Evolutionary conservation across 352 stramenopile genomes (phyloP).

Genomic region (Pythium myriotylum): DNA sequence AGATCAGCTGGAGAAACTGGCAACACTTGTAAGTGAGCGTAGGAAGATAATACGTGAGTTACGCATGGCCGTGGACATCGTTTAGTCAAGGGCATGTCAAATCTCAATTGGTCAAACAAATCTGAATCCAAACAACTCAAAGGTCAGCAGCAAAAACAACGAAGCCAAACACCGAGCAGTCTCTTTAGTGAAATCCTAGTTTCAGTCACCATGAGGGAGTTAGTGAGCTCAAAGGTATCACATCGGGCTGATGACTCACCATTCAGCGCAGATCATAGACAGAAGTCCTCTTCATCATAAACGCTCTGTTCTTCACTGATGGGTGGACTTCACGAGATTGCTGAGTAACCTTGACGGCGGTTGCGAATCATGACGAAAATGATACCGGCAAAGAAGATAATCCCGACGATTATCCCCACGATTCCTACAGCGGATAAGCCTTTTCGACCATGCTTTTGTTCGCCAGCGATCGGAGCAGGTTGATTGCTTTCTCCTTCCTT

Average conservation of each 20-base stretch:
- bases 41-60: background rate
- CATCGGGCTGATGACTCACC: too few relatives aligned
- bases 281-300: constrained; percentile 18
- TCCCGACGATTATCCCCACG: constrained; percentile 48
- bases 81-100: background rate
- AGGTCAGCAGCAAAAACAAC: background rate
- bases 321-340: constrained; percentile 32
- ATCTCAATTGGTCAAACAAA: constrained; percentile 8
- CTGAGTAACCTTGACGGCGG: constrained; percentile 48
- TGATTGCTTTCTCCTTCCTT: constrained; percentile 6
- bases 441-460: constrained; percentile 21
- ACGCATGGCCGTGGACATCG: background rate
- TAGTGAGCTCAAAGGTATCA: too few relatives aligned
- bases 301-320: background rate
- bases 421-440: constrained; percentile 35
- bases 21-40: background rate
- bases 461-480: constrained; percentile 23
- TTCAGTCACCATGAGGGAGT: background rate
- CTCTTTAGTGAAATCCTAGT: background rate
- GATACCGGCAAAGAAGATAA: constrained; percentile 43
- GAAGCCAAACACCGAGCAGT: constrained; percentile 4
- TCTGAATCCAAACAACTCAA: background rate
- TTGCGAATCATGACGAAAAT: constrained; percentile 46
- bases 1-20: background rate
- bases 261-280: constrained; percentile 10